These are phyloP conservation scores for Pittosporum tobira DNA, from an alignment of 129 eudicot species.

Conservation along the genomic window DNA sequence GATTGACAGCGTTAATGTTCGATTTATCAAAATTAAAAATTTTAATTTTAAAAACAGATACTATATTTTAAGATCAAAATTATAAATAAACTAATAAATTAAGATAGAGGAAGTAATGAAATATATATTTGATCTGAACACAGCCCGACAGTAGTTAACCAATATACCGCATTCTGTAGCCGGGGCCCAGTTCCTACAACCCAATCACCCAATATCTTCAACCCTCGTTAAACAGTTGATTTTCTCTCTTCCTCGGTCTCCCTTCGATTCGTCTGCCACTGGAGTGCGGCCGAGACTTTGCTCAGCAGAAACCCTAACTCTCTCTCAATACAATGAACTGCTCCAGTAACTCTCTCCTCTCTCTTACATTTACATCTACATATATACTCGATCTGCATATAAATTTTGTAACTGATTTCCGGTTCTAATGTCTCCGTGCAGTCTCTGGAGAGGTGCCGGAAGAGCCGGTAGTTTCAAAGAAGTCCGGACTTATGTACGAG, in stretches of 20 bases:
- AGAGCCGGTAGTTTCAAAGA: conserved; percentile 87
- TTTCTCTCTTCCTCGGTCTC: not conserved
- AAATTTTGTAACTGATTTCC: conserved; percentile 19
- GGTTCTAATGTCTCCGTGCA: conserved; percentile 17
- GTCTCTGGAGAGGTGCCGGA: conserved; percentile 99
- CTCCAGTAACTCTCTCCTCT: conserved; percentile 45
- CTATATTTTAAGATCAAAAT: no score
- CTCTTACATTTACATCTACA: not conserved
- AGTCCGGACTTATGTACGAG: conserved; percentile 77
- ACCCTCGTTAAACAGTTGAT: not conserved
- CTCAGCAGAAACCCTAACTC: conserved; percentile 26
- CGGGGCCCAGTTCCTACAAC: not conserved
- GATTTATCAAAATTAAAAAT: no score
- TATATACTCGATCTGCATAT: not conserved
- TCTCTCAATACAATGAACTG: conserved; percentile 46
- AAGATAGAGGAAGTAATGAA: no score
- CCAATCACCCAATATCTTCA: not conserved
- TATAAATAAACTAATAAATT: no score
- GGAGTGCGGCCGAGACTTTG: conserved; percentile 12
- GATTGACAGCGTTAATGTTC: no score
- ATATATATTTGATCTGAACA: no score
- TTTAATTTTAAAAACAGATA: no score
- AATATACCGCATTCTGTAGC: no score
- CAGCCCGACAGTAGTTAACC: no score
- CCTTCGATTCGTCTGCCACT: conserved; percentile 7